Conservation (phyloP, 495 filamentous ascomycete genomes). For the Aspergillus homomorphus region DNA sequence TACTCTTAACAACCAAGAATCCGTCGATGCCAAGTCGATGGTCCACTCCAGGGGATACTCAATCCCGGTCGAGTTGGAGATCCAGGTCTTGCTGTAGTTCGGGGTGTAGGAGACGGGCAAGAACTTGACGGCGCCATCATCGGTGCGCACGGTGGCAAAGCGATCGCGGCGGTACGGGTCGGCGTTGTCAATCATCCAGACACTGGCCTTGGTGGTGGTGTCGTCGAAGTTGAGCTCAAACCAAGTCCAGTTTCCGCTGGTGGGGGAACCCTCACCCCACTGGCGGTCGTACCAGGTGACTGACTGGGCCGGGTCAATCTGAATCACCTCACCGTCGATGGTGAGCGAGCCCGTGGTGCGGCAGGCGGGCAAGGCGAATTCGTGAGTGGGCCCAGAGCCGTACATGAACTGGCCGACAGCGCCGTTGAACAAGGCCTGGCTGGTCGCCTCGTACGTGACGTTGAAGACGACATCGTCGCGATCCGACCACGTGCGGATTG, state of each 20-base stretch:
- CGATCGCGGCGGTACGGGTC: neutral
- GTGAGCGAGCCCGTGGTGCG: neutral
- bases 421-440: neutral
- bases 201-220: neutral
- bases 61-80: neutral
- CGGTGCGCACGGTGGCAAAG: neutral
- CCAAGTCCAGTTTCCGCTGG: neutral
- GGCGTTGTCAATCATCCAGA: neutral
- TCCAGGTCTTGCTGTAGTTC: neutral
- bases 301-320: neutral
- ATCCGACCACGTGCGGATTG: neutral
- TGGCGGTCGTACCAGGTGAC: slow-evolving; percentile 7
- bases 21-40: neutral
- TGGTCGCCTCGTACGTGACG: neutral
- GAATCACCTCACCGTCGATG: neutral
- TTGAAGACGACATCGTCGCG: neutral
- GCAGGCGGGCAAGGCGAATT: slow-evolving; percentile 1
- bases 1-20: neutral
- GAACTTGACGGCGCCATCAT: neutral
- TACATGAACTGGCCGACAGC: neutral
- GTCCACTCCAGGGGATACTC: slow-evolving; percentile 5
- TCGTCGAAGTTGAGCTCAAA: slow-evolving; percentile 1
- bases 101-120: neutral
- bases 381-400: neutral
- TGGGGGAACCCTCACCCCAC: neutral